These are phyloP conservation scores for Spatholobus suberectus DNA, from an alignment of 306 rosid species.

Conservation along the genomic window DNA sequence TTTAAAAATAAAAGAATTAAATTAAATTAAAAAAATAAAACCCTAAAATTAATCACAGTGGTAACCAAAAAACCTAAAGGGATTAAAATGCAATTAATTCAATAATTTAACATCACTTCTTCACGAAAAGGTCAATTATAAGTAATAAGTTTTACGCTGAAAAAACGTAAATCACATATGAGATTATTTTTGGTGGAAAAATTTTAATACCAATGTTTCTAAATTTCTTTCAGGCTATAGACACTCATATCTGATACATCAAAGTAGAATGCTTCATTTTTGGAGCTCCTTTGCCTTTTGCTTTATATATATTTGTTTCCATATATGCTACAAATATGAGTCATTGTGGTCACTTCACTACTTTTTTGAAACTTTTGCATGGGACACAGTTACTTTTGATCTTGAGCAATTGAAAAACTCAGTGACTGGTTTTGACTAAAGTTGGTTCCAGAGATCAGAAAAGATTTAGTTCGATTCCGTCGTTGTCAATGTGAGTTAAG, in stretches of 20 bases:
- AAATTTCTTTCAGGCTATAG: not conserved
- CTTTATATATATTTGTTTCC: conserved; percentile 40
- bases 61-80: no score
- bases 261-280: conserved; percentile 21
- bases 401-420: not conserved
- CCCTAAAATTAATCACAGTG: no score
- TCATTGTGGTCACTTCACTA: conserved; percentile 13
- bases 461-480: no score
- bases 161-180: not conserved
- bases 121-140: not conserved
- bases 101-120: not conserved
- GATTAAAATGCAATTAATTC: not conserved
- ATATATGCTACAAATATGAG: conserved; percentile 35
- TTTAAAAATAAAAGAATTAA: not conserved
- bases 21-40: not conserved
- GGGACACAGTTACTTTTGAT: conserved; percentile 24
- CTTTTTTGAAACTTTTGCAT: conserved; percentile 15
- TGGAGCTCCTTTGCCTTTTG: conserved; percentile 29
- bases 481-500: not conserved
- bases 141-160: not conserved
- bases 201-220: not conserved
- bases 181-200: not conserved
- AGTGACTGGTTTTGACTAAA: no score
- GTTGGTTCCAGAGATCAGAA: no score
- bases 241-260: not conserved